phyloP scores from a whole-genome alignment of 805 yeast genomes.

The Kregervanrija pseudodelftensis region DNA sequence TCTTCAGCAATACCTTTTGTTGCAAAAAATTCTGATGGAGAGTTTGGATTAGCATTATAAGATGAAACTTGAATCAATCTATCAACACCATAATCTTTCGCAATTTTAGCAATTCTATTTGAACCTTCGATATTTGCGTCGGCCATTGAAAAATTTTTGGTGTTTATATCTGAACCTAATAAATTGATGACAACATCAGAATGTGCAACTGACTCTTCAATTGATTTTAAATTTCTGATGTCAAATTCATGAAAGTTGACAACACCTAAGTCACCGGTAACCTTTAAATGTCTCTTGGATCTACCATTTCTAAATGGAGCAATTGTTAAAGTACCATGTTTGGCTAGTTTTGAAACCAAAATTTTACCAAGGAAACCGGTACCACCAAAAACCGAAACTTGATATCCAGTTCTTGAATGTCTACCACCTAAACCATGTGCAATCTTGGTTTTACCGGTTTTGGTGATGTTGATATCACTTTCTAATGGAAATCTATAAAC shows the following conservation, averaged over 20 bases:
- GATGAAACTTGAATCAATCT: conserved; percentile 74
- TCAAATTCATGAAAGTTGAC: conserved; percentile 80
- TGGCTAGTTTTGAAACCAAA: conserved; percentile 63
- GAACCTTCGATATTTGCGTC: conserved; percentile 79
- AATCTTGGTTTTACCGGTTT: conserved; percentile 65
- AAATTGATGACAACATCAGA: conserved; percentile 79
- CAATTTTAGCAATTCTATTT: conserved; percentile 68
- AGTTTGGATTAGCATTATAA: conserved; percentile 63
- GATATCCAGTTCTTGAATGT: conserved; percentile 80
- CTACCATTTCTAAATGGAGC: conserved; percentile 79
- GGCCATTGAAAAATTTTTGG: conserved; percentile 76
- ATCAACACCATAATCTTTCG: conserved; percentile 62
- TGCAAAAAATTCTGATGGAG: conserved; percentile 65
- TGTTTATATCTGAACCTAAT: conserved; percentile 67
- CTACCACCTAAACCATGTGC: conserved; percentile 76
- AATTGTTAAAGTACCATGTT: conserved; percentile 72
- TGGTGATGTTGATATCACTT: conserved; percentile 64
- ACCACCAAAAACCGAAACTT: conserved; percentile 84
- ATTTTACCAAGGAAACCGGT: conserved; percentile 74
- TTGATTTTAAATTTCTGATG: conserved; percentile 65
- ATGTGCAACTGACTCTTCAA: conserved; percentile 70
- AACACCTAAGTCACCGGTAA: conserved; percentile 82
- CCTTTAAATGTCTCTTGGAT: conserved; percentile 71
- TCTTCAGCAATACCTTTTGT: conserved; percentile 77
- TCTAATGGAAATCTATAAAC: conserved; percentile 31